A percentile compares a stretch with the other conserved stretches of the same genome.
These are phyloP conservation scores for Arctium minus DNA, from an alignment of 129 eudicot genomes.

Conservation along the genomic window DNA sequence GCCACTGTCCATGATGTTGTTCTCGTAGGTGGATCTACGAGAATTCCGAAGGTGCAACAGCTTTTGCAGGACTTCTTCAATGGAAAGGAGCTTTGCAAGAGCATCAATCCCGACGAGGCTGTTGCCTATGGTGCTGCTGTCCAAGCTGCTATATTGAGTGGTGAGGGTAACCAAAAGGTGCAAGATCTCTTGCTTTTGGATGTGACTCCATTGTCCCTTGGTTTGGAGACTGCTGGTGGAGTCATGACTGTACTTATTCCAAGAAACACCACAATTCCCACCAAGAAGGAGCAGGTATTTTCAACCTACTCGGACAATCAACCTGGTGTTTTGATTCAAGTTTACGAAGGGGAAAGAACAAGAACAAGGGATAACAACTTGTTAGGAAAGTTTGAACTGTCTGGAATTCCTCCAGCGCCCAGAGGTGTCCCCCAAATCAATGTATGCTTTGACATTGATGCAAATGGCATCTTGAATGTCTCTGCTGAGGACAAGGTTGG, in stretches of 20 bases:
- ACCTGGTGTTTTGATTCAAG: conserved; percentile 40
- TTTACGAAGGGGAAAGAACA: conserved; percentile 42
- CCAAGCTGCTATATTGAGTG: conserved; percentile 48
- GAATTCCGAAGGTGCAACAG: conserved; percentile 52
- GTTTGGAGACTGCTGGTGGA: conserved; percentile 41
- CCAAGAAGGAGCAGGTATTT: conserved; percentile 38
- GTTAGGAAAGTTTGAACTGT: conserved; percentile 41
- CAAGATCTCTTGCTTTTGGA: conserved; percentile 35
- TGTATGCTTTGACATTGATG: conserved; percentile 45
- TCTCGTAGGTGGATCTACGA: conserved; percentile 48
- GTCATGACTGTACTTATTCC: conserved; percentile 46
- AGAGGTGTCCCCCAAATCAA: conserved; percentile 45
- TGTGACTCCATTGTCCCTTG: conserved; percentile 45
- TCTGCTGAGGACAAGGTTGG: conserved; percentile 58
- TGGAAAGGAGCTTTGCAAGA: conserved; percentile 47
- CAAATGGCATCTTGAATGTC: conserved; percentile 50
- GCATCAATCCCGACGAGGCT: conserved; percentile 49
- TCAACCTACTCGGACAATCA: conserved; percentile 44
- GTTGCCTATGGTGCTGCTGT: conserved; percentile 54
- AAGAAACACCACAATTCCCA: conserved; percentile 40
- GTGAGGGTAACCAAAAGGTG: conserved; percentile 38
- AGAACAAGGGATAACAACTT: conserved; percentile 36
- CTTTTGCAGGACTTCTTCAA: conserved; percentile 42
- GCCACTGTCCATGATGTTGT: conserved; percentile 40
- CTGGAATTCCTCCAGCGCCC: conserved; percentile 48